A percentile compares a stretch with the other conserved stretches of the same genome.
Evolutionary conservation across 2,329 filamentous ascomycete species (phyloP).

Genomic region (Cyanodermella asteris): DNA sequence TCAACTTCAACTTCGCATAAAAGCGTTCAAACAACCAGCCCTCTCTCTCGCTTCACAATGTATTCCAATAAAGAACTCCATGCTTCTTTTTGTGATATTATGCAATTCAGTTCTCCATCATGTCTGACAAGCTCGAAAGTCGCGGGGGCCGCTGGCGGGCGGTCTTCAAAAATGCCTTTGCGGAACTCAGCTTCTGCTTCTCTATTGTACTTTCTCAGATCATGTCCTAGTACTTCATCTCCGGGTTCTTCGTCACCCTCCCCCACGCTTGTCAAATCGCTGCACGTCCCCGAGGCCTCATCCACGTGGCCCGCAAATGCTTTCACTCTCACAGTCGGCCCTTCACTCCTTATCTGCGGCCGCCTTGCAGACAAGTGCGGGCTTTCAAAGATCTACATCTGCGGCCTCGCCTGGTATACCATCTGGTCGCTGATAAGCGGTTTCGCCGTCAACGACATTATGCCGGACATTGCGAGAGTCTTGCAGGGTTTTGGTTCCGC

Average conservation of each 20-base stretch:
- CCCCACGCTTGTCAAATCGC: conserved; percentile 38
- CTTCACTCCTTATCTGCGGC: conserved; percentile 32
- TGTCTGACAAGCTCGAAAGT: no score
- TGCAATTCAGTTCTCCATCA: no score
- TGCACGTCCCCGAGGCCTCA: conserved; percentile 45
- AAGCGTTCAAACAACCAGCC: no score
- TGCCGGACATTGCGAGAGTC: conserved; percentile 54
- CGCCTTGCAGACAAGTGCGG: conserved; percentile 39
- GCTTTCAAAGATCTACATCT: conserved; percentile 39
- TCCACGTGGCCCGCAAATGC: conserved; percentile 31
- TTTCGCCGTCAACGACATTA: conserved; percentile 43
- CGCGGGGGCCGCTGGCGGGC: no score
- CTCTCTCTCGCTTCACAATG: no score
- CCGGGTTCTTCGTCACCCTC: conserved; percentile 49
- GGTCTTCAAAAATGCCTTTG: conserved; percentile 5
- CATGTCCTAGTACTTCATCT: conserved; percentile 51
- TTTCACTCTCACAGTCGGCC: conserved; percentile 27
- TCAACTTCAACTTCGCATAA: no score
- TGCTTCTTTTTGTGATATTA: no score
- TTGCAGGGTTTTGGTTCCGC: conserved; percentile 53
- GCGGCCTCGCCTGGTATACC: conserved; percentile 40
- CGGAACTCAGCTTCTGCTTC: conserved; percentile 6
- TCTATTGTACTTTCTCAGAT: conserved; percentile 38
- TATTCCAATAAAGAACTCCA: no score
- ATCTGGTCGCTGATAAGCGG: conserved; percentile 49